phyloP scores from a whole-genome alignment of 371 early-diverging fungal species.

The Mucor plumbeus region DNA sequence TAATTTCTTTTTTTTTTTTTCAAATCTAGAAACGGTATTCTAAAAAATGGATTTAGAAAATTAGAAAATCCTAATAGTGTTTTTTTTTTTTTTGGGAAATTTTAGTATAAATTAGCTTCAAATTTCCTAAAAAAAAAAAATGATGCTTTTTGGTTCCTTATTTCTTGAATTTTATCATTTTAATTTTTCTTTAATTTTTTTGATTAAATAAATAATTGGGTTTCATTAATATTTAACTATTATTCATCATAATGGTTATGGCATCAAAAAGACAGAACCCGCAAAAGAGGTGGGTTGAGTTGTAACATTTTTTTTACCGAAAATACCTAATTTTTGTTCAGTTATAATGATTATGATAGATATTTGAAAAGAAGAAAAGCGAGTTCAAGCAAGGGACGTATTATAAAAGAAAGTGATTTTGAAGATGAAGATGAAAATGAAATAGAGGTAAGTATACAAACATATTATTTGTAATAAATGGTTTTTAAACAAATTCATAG shows the following conservation, averaged over 20 bases:
- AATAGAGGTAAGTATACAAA: not conserved
- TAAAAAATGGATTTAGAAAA: not conserved
- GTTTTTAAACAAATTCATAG: not conserved
- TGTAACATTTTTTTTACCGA: not conserved
- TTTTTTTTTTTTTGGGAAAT: not conserved
- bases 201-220: not conserved
- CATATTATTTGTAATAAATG: not conserved
- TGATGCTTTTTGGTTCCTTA: not conserved
- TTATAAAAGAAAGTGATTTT: not conserved
- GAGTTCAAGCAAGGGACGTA: not conserved
- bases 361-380: not conserved
- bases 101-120: conserved; percentile 2
- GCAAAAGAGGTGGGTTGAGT: not conserved
- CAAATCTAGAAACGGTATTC: not conserved
- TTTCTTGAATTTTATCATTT: not conserved
- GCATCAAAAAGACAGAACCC: not conserved
- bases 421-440: not conserved
- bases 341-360: not conserved
- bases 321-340: not conserved
- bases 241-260: not conserved
- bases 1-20: conserved; percentile 1
- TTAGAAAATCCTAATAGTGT: not conserved
- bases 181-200: not conserved
- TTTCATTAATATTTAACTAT: not conserved
- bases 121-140: not conserved